Conservation (phyloP, 768 basidiomycete species). For the Lentinula guzmanii region DNA sequence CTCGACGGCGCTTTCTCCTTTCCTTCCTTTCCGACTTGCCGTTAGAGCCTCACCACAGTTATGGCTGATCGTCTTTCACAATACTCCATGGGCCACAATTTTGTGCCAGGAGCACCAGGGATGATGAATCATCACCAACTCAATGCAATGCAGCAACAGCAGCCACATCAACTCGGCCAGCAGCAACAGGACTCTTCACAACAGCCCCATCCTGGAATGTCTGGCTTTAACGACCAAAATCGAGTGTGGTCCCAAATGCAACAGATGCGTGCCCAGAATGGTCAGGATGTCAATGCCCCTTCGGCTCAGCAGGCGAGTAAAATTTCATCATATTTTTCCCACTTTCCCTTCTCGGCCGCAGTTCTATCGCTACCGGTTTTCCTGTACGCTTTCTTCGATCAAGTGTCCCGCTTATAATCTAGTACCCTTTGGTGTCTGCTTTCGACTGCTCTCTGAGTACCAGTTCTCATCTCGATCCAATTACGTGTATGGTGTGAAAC, state of each 20-base stretch:
- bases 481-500: constrained; percentile 17
- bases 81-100: constrained; percentile 51
- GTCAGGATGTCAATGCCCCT: constrained; percentile 30
- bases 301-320: constrained; percentile 45
- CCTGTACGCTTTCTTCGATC: background rate
- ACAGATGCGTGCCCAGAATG: constrained; percentile 33
- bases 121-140: constrained; percentile 39
- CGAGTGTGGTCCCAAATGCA: constrained; percentile 58
- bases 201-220: constrained; percentile 31
- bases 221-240: constrained; percentile 43
- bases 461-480: constrained; percentile 4
- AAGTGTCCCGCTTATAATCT: background rate
- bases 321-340: constrained; percentile 11
- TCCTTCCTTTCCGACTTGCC: constrained; percentile 14
- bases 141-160: constrained; percentile 31
- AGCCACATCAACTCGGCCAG: constrained; percentile 39
- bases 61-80: constrained; percentile 60
- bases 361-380: background rate
- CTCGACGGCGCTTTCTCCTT: background rate
- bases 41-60: constrained; percentile 20
- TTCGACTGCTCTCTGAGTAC: background rate
- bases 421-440: background rate
- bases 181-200: constrained; percentile 27
- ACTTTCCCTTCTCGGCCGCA: constrained; percentile 1
- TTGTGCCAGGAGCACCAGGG: constrained; percentile 25